Evolutionary conservation across 306 rosid species (phyloP).

Genomic region (Cercis canadensis): DNA sequence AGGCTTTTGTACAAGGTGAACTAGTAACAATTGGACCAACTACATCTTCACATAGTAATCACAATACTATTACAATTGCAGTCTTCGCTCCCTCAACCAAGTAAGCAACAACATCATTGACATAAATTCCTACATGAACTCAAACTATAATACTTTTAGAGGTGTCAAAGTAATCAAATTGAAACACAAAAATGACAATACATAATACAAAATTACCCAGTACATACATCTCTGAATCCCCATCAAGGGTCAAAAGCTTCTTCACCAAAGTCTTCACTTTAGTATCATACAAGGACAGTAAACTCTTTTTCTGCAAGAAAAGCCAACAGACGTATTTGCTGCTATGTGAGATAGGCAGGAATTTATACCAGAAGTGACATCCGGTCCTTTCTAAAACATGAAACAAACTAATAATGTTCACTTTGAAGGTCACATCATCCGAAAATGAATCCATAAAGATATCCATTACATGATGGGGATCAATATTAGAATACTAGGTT

Average conservation of each 20-base stretch:
- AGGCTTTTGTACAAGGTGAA: constrained; percentile 30
- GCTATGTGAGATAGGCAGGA: constrained; percentile 27
- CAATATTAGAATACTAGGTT: constrained; percentile 18
- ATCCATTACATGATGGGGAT: constrained; percentile 21
- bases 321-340: constrained; percentile 36
- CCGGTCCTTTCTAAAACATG: constrained; percentile 16
- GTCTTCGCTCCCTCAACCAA: constrained; percentile 24
- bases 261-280: constrained; percentile 77
- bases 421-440: constrained; percentile 23
- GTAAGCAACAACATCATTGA: constrained; percentile 8
- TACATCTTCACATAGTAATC: neutral
- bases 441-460: constrained; percentile 17
- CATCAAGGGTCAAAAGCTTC: constrained; percentile 71
- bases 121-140: constrained; percentile 17
- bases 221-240: constrained; percentile 72
- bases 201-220: constrained; percentile 26
- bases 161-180: constrained; percentile 1
- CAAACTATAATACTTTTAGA: constrained; percentile 15
- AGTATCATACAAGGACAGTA: constrained; percentile 67
- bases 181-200: constrained; percentile 18
- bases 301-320: constrained; percentile 79
- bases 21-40: constrained; percentile 18
- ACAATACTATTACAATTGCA: constrained; percentile 8
- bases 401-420: constrained; percentile 12
- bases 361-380: constrained; percentile 26